phyloP scores from a whole-genome alignment of 768 basidiomycete species.

The Lyophyllum atratum region DNA sequence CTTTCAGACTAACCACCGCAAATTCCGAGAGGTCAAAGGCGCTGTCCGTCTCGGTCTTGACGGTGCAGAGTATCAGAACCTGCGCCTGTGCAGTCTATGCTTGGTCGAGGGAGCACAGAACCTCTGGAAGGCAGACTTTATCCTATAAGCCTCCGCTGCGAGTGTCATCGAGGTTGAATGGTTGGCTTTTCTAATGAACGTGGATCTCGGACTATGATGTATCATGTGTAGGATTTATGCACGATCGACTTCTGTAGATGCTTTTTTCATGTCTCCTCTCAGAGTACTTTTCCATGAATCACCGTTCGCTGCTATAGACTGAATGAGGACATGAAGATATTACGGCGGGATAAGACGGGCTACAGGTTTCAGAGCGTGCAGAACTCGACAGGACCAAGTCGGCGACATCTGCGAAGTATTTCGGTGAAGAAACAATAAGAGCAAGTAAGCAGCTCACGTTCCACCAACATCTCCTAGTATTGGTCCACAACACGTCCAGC shows the following conservation, averaged over 20 bases:
- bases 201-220: too few species aligned
- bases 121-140: conserved; percentile 2
- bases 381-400: neutral
- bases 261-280: too few species aligned
- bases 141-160: too few species aligned
- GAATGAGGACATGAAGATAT: too few species aligned
- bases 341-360: too few species aligned
- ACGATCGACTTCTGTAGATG: too few species aligned
- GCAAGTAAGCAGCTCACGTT: conserved; percentile 9
- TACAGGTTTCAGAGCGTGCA: conserved; percentile 5
- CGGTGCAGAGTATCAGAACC: neutral
- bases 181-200: too few species aligned
- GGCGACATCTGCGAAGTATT: neutral
- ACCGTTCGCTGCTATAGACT: too few species aligned
- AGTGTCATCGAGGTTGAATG: too few species aligned
- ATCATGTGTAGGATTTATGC: too few species aligned
- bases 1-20: neutral
- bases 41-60: neutral
- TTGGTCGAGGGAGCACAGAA: neutral
- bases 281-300: too few species aligned
- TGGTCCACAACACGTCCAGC: conserved; percentile 22
- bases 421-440: neutral
- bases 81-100: conserved; percentile 2
- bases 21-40: neutral
- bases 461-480: conserved; percentile 15